Evolutionary conservation across 306 rosid genomes (phyloP).

Genomic region (Fragaria ananassa): DNA sequence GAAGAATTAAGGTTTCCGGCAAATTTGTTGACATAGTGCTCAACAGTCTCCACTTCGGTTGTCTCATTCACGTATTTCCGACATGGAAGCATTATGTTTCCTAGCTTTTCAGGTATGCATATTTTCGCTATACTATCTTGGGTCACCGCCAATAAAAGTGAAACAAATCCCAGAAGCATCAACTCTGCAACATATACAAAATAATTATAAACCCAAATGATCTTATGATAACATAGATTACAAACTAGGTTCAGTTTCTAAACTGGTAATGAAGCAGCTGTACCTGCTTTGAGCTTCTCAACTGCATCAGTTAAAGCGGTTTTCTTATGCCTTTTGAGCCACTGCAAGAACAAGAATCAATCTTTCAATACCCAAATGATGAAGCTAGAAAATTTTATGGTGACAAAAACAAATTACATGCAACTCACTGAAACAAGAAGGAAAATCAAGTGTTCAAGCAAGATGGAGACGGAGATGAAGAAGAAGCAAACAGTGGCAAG

Average conservation of each 20-base stretch:
- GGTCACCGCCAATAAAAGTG: slow-evolving; percentile 31
- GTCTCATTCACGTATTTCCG: not conserved
- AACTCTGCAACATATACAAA: slow-evolving; percentile 19
- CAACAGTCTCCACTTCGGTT: not conserved
- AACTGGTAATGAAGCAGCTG: not conserved
- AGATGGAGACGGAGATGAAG: slow-evolving; percentile 32
- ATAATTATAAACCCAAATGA: not conserved
- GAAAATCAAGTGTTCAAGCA: slow-evolving; percentile 26
- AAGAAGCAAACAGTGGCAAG: slow-evolving; percentile 31
- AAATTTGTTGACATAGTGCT: slow-evolving; percentile 12
- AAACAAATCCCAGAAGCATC: slow-evolving; percentile 43
- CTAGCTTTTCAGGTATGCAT: slow-evolving; percentile 27
- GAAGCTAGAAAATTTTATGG: not conserved
- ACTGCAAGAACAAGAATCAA: slow-evolving; percentile 15
- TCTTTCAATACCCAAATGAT: not conserved
- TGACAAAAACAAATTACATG: not conserved
- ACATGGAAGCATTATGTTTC: slow-evolving; percentile 41
- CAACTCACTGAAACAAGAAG: slow-evolving; percentile 24
- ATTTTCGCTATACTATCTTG: slow-evolving; percentile 34
- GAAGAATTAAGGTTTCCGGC: not conserved
- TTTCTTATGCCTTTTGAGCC: slow-evolving; percentile 23
- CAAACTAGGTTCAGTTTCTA: not conserved
- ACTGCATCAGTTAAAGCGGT: slow-evolving; percentile 31
- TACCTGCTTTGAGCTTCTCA: slow-evolving; percentile 41
- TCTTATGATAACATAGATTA: not conserved